A percentile compares a stretch with the other conserved stretches of the same genome.
Conservation (phyloP, 331 rosid genomes). For the Arachis monticola region DNA sequence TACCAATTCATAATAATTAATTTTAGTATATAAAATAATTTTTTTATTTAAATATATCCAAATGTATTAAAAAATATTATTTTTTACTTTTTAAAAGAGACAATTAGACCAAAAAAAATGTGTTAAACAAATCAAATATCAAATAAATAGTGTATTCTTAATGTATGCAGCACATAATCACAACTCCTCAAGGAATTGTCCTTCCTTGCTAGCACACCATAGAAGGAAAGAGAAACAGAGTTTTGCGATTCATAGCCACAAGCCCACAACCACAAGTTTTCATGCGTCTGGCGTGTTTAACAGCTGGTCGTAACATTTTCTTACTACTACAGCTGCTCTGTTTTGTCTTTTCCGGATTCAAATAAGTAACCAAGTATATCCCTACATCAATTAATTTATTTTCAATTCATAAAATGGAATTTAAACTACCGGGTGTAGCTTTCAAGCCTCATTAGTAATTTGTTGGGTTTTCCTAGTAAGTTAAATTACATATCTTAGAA, state of each 20-base stretch:
- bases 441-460: slow-evolving; percentile 3
- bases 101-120: no score
- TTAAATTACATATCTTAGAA: no score
- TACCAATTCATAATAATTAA: no score
- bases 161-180: no score
- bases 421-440: neutral
- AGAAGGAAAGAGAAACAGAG: neutral
- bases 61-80: no score
- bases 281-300: slow-evolving; percentile 4
- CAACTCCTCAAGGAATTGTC: no score
- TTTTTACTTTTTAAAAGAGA: no score
- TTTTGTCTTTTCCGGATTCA: slow-evolving; percentile 29
- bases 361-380: neutral
- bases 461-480: no score
- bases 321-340: slow-evolving; percentile 32
- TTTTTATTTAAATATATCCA: no score
- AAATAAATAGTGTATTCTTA: no score
- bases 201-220: neutral
- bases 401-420: neutral
- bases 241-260: slow-evolving; percentile 23
- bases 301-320: slow-evolving; percentile 33
- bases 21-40: no score
- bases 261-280: slow-evolving; percentile 38
- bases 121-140: no score
- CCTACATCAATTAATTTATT: neutral